Evolutionary conservation across 768 basidiomycete species (phyloP).

Genomic region (Leccinum arenicola): DNA sequence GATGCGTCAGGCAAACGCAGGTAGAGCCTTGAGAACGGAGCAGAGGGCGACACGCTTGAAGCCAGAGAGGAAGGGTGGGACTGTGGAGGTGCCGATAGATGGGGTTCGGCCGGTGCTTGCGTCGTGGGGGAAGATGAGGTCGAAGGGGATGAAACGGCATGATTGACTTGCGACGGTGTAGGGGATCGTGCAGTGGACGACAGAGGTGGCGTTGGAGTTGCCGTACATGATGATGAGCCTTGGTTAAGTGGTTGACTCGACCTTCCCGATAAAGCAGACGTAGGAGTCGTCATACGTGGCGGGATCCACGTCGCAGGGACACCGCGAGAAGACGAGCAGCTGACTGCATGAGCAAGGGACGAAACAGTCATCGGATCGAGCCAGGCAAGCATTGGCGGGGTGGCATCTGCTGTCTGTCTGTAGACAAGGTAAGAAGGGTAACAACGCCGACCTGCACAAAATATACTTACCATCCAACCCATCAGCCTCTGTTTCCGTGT

Average conservation of each 20-base stretch:
- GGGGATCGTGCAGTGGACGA: not conserved
- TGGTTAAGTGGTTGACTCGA: slow-evolving; percentile 10
- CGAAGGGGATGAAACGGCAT: not conserved
- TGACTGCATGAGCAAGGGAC: slow-evolving; percentile 20
- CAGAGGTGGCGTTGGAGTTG: not conserved
- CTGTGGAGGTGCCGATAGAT: not conserved
- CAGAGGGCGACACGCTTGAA: slow-evolving; percentile 40
- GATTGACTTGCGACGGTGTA: not conserved
- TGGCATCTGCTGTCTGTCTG: slow-evolving; percentile 45
- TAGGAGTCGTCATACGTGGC: slow-evolving; percentile 5
- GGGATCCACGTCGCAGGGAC: slow-evolving; percentile 14
- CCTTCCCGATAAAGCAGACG: slow-evolving; percentile 1
- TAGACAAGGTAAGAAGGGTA: not conserved
- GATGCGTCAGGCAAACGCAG: slow-evolving; percentile 36
- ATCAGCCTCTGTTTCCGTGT: slow-evolving; percentile 30
- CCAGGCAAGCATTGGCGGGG: slow-evolving; percentile 50
- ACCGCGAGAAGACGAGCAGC: slow-evolving; percentile 22
- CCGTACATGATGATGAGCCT: not conserved
- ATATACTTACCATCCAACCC: slow-evolving; percentile 22
- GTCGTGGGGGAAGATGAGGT: not conserved
- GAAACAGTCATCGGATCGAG: slow-evolving; percentile 40
- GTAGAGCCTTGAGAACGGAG: slow-evolving; percentile 52
- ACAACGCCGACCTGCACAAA: not conserved
- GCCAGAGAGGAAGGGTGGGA: not conserved
- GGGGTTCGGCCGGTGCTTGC: not conserved